Evolutionary conservation across 163 green algal genomes (phyloP).

Genomic region (Scenedesmus sp.): DNA sequence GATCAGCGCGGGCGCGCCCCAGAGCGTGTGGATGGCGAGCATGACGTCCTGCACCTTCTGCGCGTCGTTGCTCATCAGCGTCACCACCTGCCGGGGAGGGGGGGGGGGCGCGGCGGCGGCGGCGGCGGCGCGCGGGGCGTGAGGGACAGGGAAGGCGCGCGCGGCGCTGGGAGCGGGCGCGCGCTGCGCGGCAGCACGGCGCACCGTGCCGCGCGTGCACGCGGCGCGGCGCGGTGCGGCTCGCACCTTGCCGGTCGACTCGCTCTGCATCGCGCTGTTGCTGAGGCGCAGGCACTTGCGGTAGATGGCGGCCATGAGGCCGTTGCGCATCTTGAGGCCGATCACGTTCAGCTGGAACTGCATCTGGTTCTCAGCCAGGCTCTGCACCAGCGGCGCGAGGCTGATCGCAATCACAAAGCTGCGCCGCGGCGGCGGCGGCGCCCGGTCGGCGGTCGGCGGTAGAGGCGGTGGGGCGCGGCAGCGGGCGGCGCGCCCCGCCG

Average conservation of each 20-base stretch:
- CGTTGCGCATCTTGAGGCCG: slow-evolving; percentile 68
- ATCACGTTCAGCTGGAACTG: slow-evolving; percentile 56
- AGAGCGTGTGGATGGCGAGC: slow-evolving; percentile 70
- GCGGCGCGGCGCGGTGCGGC: too few relatives aligned
- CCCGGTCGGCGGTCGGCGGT: too few relatives aligned
- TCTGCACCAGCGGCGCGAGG: slow-evolving; percentile 63
- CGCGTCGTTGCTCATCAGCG: slow-evolving; percentile 71
- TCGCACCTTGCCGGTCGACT: too few relatives aligned
- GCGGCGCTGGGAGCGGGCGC: too few relatives aligned
- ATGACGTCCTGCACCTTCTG: slow-evolving; percentile 74
- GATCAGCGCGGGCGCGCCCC: slow-evolving; percentile 65
- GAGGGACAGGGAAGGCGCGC: too few relatives aligned
- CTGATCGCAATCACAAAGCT: slow-evolving; percentile 68
- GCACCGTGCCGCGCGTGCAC: too few relatives aligned
- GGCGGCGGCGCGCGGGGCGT: too few relatives aligned
- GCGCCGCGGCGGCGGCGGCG: too few relatives aligned
- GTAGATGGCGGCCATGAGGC: slow-evolving; percentile 79
- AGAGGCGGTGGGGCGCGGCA: too few relatives aligned
- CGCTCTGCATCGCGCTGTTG: slow-evolving; percentile 21
- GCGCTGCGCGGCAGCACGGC: too few relatives aligned
- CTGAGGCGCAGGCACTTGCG: slow-evolving; percentile 67
- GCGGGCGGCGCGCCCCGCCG: too few relatives aligned
- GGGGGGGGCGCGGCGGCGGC: too few relatives aligned
- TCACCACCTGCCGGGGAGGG: slow-evolving; percentile 70
- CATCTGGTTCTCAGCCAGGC: slow-evolving; percentile 69